Conservation (phyloP, 441 rosid genomes). For the Brassica hybrid region DNA sequence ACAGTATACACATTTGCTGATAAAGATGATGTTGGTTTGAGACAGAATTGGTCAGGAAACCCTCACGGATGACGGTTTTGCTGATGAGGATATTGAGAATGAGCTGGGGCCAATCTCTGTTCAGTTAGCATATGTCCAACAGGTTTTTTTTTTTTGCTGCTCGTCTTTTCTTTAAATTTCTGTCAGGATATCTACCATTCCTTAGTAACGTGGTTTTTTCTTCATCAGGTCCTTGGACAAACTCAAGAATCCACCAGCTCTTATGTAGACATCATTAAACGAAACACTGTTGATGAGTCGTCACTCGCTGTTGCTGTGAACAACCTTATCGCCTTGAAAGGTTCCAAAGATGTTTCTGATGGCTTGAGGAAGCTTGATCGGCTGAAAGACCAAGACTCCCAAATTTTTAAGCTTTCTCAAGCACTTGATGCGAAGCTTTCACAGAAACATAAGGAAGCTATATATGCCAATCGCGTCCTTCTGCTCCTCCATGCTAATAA, state of each 20-base stretch:
- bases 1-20: background rate
- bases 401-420: conserved; percentile 64
- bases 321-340: no score
- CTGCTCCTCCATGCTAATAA: conserved; percentile 88
- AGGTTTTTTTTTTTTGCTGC: conserved; percentile 48
- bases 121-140: conserved; percentile 83
- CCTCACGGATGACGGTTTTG: conserved; percentile 67
- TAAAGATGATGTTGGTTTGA: conserved; percentile 9
- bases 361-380: conserved; percentile 85
- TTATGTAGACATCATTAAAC: conserved; percentile 63
- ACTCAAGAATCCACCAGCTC: conserved; percentile 64
- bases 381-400: conserved; percentile 72
- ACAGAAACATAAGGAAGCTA: conserved; percentile 69
- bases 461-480: conserved; percentile 78
- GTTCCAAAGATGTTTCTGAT: conserved; percentile 80
- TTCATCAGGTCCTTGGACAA: conserved; percentile 70
- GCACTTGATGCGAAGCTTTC: conserved; percentile 79
- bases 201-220: conserved; percentile 33
- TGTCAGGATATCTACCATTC: conserved; percentile 1
- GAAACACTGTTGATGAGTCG: conserved; percentile 73
- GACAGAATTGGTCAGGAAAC: conserved; percentile 89
- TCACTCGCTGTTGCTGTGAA: conserved; percentile 85
- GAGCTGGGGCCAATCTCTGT: conserved; percentile 85
- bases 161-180: background rate
- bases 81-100: conserved; percentile 77